Evolutionary conservation across 345 rosid genomes (phyloP).

Genomic region (Jatropha curcas): DNA sequence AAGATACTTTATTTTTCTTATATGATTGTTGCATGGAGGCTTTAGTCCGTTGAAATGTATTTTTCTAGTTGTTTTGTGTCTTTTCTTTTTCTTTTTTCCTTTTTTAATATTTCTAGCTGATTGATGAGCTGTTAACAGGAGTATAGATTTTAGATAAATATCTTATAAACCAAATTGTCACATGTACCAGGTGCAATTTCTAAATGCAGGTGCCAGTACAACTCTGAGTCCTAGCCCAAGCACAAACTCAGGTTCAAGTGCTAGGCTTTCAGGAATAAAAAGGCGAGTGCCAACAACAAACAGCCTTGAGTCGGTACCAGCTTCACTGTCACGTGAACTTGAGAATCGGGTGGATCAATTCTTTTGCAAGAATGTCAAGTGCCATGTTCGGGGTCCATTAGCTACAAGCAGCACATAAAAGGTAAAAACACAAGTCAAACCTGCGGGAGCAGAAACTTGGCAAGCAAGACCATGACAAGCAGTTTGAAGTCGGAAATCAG

Average conservation of each 20-base stretch:
- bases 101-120: too few relatives aligned
- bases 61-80: too few relatives aligned
- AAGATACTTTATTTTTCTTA: too few relatives aligned
- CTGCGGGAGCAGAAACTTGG: constrained; percentile 4
- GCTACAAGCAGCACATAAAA: constrained; percentile 24
- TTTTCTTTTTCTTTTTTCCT: too few relatives aligned
- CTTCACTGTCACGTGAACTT: background rate
- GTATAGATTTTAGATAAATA: background rate
- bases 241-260: background rate
- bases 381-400: constrained; percentile 11
- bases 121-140: too few relatives aligned
- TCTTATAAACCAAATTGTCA: background rate
- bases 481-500: background rate
- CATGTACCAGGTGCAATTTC: constrained; percentile 15
- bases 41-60: too few relatives aligned
- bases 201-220: constrained; percentile 3
- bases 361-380: constrained; percentile 30
- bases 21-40: too few relatives aligned
- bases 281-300: background rate
- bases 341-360: background rate
- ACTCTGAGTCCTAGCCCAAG: background rate
- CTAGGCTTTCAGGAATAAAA: constrained; percentile 10
- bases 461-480: background rate
- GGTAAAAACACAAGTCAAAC: constrained; percentile 31
- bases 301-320: constrained; percentile 6